Evolutionary conservation across 148 eudicot species (phyloP).

Genomic region (Vaccinium darrowii): DNA sequence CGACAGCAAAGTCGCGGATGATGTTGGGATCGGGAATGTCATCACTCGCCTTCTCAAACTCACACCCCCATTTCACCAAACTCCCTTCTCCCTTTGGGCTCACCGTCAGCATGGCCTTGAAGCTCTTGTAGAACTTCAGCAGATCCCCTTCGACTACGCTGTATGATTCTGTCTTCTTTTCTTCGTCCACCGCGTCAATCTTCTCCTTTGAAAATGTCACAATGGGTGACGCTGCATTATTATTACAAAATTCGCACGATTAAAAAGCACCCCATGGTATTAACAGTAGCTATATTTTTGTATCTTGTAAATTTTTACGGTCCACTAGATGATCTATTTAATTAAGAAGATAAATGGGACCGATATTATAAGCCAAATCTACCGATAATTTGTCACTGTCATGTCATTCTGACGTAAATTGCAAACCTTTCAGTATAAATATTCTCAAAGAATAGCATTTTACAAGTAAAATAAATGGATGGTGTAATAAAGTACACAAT

Average conservation of each 20-base stretch:
- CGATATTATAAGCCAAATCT: no score
- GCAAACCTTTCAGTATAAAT: not conserved
- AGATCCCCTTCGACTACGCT: slow-evolving; percentile 64
- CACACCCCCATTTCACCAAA: slow-evolving; percentile 64
- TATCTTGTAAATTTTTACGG: no score
- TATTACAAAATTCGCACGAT: not conserved
- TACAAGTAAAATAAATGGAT: not conserved
- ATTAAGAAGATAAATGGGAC: no score
- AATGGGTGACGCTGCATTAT: slow-evolving; percentile 34
- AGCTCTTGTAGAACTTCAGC: slow-evolving; percentile 52
- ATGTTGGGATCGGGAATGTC: slow-evolving; percentile 60
- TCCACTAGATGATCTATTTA: no score
- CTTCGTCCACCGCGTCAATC: slow-evolving; percentile 70
- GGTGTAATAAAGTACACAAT: not conserved
- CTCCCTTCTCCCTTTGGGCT: slow-evolving; percentile 61
- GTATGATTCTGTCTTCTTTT: slow-evolving; percentile 45
- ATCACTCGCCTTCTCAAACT: slow-evolving; percentile 69
- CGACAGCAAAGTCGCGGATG: slow-evolving; percentile 62
- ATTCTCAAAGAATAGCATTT: not conserved
- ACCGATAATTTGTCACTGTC: no score
- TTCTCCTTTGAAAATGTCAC: slow-evolving; percentile 54
- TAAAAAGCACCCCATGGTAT: not conserved
- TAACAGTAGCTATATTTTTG: no score
- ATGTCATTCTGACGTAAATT: no score
- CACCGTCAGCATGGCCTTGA: slow-evolving; percentile 58